phyloP scores from a whole-genome alignment of 805 yeast species.

The Teunomyces tritomae region DNA sequence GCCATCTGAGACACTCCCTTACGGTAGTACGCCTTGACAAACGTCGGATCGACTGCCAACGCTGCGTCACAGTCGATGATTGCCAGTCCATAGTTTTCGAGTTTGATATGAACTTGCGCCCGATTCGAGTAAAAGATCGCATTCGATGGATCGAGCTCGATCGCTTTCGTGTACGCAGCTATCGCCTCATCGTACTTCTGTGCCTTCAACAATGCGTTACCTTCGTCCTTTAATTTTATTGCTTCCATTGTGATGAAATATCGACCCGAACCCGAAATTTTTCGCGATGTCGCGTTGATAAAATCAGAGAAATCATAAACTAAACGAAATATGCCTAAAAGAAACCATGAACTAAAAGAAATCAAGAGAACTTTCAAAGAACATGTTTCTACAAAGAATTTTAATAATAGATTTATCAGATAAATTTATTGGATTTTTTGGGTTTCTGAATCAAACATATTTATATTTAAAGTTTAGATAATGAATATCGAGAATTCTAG shows the following conservation, averaged over 20 bases:
- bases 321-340: no score
- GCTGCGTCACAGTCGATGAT: slow-evolving; percentile 75
- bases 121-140: slow-evolving; percentile 74
- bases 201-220: slow-evolving; percentile 68
- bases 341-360: no score
- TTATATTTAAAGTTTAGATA: no score
- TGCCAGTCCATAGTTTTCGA: slow-evolving; percentile 85
- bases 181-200: slow-evolving; percentile 65
- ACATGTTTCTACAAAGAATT: no score
- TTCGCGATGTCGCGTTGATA: not conserved
- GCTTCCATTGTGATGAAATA: slow-evolving; percentile 30
- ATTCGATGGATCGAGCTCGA: slow-evolving; percentile 56
- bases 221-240: slow-evolving; percentile 57
- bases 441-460: no score
- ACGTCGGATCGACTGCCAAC: slow-evolving; percentile 59
- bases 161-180: slow-evolving; percentile 71
- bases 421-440: no score
- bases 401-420: no score
- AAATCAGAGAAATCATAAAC: no score
- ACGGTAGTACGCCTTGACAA: slow-evolving; percentile 81
- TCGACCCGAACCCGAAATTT: not conserved
- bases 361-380: no score
- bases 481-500: no score
- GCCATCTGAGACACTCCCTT: slow-evolving; percentile 82
- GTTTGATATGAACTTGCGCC: slow-evolving; percentile 84